Base-by-base conservation (phyloP, 768 basidiomycete genomes). In the Collybia sordida region DNA sequence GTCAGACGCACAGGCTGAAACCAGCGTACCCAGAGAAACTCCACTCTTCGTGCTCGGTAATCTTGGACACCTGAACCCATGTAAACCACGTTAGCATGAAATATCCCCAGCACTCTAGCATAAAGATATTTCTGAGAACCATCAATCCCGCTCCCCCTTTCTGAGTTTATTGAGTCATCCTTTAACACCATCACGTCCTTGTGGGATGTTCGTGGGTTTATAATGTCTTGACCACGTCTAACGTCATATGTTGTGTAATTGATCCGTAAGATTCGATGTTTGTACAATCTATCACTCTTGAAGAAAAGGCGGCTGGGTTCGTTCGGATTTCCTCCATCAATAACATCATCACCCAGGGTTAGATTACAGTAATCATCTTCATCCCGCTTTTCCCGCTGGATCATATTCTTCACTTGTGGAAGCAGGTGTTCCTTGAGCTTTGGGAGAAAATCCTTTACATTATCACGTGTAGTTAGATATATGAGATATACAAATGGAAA, bases 361-460 rank as follows among this genome's bases (percentile, higher is more conserved):
- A 5, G 6, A 27, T 27, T 27, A 11, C 27, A 27, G 27, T 11
- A 5, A 11, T 27, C 27, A 27, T 27, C 6, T 27, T 5, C 11
- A 27, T 27, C 27, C 27, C 27, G 6, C 11, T 5, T 5, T 27
- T 27, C 27, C 5, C 6, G 17, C 25, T 14, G 17, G 14, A 27
- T 27, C 27, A 44, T 24, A 18, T 18, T 19, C 15, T 44, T 14
- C 12, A 49, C 8, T 22, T 14, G 21, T 12, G 24, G 17, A 9
- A 49, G 21, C 14, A 49, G 27, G 22, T 49, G 47, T 3, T 6
- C 6, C 19, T 49, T 39, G 17, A 49, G 39, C 40, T 25, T 39
- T n/a, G 56, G 47, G 11, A 49, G 12, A 39, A 49, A 49, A 28
- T 49, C 21, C 47, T 39, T 8, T 22, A n/a, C n/a, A n/a, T n/a